phyloP scores from a whole-genome alignment of 352 stramenopile genomes.

The Saprolegnia parasitica region DNA sequence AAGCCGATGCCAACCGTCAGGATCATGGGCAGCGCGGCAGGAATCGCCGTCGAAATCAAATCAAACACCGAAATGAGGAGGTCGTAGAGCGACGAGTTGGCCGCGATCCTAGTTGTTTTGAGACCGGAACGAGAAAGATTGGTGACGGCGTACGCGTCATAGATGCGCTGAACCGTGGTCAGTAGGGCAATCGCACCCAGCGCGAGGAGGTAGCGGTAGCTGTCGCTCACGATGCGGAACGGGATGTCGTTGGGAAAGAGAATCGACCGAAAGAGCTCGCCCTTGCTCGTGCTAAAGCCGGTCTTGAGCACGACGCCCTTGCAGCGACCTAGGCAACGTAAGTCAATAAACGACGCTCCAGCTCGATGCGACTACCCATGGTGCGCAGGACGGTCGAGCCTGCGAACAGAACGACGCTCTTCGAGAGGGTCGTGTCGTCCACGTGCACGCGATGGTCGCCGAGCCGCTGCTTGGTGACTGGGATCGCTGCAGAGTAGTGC shows the following conservation, averaged over 20 bases:
- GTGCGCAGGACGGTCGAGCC: constrained; percentile 19
- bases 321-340: background rate
- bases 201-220: constrained; percentile 52
- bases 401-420: constrained; percentile 15
- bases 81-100: constrained; percentile 26
- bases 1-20: constrained; percentile 54
- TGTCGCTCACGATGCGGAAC: constrained; percentile 64
- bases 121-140: constrained; percentile 28
- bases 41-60: constrained; percentile 51
- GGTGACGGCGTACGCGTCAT: constrained; percentile 10
- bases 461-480: constrained; percentile 53
- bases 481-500: too few species aligned
- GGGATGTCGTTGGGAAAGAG: constrained; percentile 50
- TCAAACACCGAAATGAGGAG: constrained; percentile 47
- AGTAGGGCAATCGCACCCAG: constrained; percentile 42
- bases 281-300: constrained; percentile 62
- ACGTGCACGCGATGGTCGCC: background rate
- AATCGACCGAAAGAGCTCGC: constrained; percentile 65
- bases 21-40: constrained; percentile 51
- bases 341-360: background rate
- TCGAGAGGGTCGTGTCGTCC: background rate
- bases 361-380: background rate
- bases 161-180: constrained; percentile 52
- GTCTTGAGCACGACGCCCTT: constrained; percentile 49
- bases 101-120: constrained; percentile 26